Percentiles rank a stretch among this genome's conserved stretches.
These are phyloP conservation scores for Solanum chaucha DNA, from an alignment of 257 asterid genomes.

Conservation along the genomic window DNA sequence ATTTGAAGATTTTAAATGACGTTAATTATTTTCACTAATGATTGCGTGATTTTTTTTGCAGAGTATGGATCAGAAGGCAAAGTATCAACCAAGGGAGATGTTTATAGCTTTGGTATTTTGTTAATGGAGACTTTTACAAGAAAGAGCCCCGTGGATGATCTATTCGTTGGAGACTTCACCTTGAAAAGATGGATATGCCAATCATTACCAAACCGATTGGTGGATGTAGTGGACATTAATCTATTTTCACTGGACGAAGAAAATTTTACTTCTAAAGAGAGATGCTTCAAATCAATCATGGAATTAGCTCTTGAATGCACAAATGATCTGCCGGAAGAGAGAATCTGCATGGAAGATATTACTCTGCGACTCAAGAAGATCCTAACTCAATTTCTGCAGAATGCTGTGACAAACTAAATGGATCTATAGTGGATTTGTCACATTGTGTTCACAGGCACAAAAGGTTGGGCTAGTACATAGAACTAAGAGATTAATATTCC, in stretches of 20 bases:
- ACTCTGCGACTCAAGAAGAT: not conserved
- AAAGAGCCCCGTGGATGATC: not conserved
- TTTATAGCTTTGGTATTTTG: conserved; percentile 8
- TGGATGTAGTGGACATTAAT: not conserved
- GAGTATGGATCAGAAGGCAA: conserved; percentile 5
- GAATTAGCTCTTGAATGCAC: conserved; percentile 7
- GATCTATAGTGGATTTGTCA: not conserved
- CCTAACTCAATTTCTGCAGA: not conserved
- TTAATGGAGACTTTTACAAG: conserved; percentile 9
- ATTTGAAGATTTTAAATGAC: not conserved
- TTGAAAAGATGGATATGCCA: not conserved
- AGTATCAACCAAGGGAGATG: not conserved
- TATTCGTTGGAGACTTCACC: conserved; percentile 1
- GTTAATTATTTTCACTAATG: not conserved
- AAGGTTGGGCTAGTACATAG: not conserved
- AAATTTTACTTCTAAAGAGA: not conserved
- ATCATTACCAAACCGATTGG: not conserved
- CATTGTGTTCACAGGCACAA: not conserved
- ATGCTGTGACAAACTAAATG: not conserved
- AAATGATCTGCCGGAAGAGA: not conserved
- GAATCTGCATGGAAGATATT: not conserved
- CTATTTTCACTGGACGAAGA: not conserved
- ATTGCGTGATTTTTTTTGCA: not conserved
- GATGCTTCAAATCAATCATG: not conserved
- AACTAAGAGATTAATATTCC: not conserved